Percentiles rank a stretch among this genome's conserved stretches.
Conservation (phyloP, 1,284 basidiomycete genomes). For the Fistulinella cinereoalba region DNA sequence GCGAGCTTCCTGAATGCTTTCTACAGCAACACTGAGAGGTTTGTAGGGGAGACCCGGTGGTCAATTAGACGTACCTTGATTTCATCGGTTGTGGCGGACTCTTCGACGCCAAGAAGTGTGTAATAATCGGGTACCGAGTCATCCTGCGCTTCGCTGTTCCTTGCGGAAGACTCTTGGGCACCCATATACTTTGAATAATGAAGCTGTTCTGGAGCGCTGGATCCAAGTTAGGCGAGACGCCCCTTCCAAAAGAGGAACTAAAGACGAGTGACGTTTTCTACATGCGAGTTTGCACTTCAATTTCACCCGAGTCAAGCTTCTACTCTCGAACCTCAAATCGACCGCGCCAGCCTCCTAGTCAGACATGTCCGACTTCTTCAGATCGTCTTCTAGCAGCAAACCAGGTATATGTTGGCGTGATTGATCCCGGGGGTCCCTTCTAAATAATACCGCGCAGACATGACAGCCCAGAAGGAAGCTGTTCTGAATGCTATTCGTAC, state of each 20-base stretch:
- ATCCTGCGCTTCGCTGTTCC: slow-evolving; percentile 32
- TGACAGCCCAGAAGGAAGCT: slow-evolving; percentile 60
- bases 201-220: not conserved
- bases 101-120: slow-evolving; percentile 72
- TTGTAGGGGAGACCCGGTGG: not conserved
- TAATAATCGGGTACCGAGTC: slow-evolving; percentile 66
- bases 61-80: slow-evolving; percentile 63
- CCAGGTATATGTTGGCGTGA: slow-evolving; percentile 32
- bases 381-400: slow-evolving; percentile 34
- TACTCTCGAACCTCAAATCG: too few species aligned
- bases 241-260: slow-evolving; percentile 21
- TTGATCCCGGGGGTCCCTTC: not conserved
- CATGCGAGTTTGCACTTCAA: too few species aligned
- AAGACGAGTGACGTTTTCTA: too few species aligned
- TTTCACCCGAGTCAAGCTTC: too few species aligned
- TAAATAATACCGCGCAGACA: slow-evolving; percentile 39
- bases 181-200: slow-evolving; percentile 49
- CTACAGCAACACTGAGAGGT: slow-evolving; percentile 38
- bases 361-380: slow-evolving; percentile 57
- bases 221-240: too few species aligned
- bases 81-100: slow-evolving; percentile 80
- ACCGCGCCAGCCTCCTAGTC: slow-evolving; percentile 1
- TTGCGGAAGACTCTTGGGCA: slow-evolving; percentile 59
- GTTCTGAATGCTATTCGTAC: slow-evolving; percentile 67
- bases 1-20: slow-evolving; percentile 81